Conservation (phyloP, 164 flowering plant species). For the Chimonanthus praecox region DNA sequence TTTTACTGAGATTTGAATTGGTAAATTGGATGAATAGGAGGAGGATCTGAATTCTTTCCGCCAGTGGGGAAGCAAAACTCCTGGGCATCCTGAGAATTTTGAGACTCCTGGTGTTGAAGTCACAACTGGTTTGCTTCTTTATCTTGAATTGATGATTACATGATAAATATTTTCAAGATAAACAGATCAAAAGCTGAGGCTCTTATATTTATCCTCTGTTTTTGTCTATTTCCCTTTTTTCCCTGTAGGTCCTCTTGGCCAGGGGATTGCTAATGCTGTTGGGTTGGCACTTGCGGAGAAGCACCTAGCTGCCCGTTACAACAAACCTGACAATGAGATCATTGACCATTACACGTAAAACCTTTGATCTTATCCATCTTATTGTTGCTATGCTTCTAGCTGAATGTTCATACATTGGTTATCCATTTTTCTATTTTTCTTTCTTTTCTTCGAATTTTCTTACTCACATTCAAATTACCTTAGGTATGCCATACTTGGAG, state of each 20-base stretch:
- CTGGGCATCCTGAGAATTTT: conserved; percentile 98
- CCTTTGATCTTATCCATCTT: neutral
- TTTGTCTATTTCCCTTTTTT: neutral
- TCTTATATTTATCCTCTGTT: neutral
- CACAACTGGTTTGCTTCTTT: conserved; percentile 71
- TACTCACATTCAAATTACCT: neutral
- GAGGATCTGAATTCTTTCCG: conserved; percentile 92
- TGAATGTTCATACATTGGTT: neutral
- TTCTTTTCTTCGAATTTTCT: neutral
- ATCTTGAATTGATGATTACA: neutral
- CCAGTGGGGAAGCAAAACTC: conserved; percentile 97
- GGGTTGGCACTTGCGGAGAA: conserved; percentile 97
- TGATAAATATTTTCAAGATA: neutral
- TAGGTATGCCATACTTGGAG: conserved; percentile 82
- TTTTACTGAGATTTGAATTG: neutral
- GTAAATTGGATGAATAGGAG: conserved; percentile 36
- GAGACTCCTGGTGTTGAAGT: conserved; percentile 99
- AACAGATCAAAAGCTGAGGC: neutral
- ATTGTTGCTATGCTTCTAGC: neutral
- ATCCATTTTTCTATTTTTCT: conserved; percentile 1
- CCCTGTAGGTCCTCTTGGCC: conserved; percentile 91
- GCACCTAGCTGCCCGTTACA: conserved; percentile 95
- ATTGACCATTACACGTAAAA: conserved; percentile 96
- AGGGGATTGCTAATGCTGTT: conserved; percentile 94
- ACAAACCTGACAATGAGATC: conserved; percentile 81